Evolutionary conservation across 2,329 filamentous ascomycete species (phyloP).

Genomic region (Nannizziopsis barbatae): DNA sequence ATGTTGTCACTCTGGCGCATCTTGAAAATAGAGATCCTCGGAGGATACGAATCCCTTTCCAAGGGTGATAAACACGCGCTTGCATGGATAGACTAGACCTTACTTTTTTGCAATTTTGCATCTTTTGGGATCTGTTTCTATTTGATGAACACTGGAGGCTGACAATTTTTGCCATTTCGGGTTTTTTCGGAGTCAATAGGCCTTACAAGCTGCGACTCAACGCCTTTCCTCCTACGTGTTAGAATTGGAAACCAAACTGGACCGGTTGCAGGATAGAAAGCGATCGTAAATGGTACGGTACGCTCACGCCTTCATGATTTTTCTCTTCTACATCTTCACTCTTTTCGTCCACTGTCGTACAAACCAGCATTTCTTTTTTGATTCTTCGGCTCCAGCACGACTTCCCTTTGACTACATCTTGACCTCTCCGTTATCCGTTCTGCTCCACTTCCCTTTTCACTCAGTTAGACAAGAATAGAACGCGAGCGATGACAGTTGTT

Average conservation of each 20-base stretch:
- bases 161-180: conserved; percentile 7
- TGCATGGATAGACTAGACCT: conserved; percentile 6
- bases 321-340: conserved; percentile 8
- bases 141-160: conserved; percentile 4
- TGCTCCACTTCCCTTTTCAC: not conserved
- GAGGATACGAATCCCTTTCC: not conserved
- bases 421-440: not conserved
- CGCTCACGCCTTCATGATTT: conserved; percentile 6
- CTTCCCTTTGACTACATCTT: not conserved
- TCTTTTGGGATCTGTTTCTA: not conserved
- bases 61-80: not conserved
- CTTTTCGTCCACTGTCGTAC: not conserved
- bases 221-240: conserved; percentile 75
- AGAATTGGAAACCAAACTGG: conserved; percentile 68
- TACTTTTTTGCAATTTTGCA: not conserved
- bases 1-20: not conserved
- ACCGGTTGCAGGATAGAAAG: conserved; percentile 58
- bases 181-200: conserved; percentile 39
- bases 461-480: not conserved
- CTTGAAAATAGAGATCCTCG: not conserved
- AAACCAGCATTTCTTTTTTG: not conserved
- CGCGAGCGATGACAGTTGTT: too few relatives aligned
- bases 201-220: conserved; percentile 76
- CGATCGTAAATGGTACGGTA: conserved; percentile 22
- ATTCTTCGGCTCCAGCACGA: not conserved